Evolutionary conservation across 176 grass and related monocot genomes (phyloP), one percentile per base, ranked within the genome.

Genomic region (Guadua angustifolia): DNA sequence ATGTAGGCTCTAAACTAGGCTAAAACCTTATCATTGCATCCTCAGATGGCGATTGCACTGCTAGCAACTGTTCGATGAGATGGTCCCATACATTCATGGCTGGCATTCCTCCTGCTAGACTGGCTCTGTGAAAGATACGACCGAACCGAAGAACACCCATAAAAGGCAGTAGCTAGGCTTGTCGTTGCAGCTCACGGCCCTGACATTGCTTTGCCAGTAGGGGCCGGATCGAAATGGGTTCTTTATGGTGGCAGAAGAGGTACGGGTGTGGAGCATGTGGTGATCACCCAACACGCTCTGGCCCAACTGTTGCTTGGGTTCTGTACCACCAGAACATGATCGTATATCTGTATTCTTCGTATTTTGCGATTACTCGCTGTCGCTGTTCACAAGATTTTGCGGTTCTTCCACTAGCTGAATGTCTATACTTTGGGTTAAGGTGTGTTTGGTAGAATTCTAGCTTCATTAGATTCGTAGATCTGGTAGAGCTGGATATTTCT

Each of bases 131-230:
- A 64, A 57, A 1, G 75, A 78, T 78, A 45, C 57, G 75, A 17
- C 71, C 33, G 19, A 38, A 11, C 75, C 25, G 74, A 45, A 40
- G 60, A 76, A 69, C 50, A 40, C n/a, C 18, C 51, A 0, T 19
- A 64, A 8, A 53, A 1, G 18, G 53, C 32, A 9, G 36, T 32
- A 24, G 14, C 19, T n/a, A 7, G 17, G 5, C 29, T 67, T 56
- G 76, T 47, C 36, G 63, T 52, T 19, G 87, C 87, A 73, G 58
- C 45, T 64, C 80, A 83, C 65, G 73, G 87, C 68, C 67, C 71
- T 82, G 86, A 5, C 81, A 66, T 49, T 40, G 29, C 5, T 64
- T 36, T 18, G 75, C 2, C 9, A 73, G 79, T 17, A 35, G 75
- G 22, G 50, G 35, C 35, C 4, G 58, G 39, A 88, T 53, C 44